Evolutionary conservation across 768 basidiomycete genomes (phyloP).

Genomic region (Calocera cornea): DNA sequence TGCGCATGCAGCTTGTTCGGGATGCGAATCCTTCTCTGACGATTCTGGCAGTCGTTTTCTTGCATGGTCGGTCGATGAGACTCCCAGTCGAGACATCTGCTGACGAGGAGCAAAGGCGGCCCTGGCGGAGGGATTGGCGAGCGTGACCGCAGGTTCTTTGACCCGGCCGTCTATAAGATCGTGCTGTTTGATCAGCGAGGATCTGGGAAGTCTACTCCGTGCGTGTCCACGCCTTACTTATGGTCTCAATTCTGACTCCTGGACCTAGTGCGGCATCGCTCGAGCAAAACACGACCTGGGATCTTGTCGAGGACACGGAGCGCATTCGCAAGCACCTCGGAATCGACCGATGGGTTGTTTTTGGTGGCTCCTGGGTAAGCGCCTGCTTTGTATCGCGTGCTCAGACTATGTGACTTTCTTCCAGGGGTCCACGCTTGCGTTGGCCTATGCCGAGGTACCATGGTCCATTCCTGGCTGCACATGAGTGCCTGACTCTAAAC

Average conservation of each 20-base stretch:
- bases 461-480: background rate
- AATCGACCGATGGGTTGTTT: constrained; percentile 84
- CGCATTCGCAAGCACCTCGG: constrained; percentile 57
- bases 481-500: background rate
- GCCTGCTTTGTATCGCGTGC: background rate
- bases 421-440: constrained; percentile 72
- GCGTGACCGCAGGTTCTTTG: constrained; percentile 65
- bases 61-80: constrained; percentile 41
- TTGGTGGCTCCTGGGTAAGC: constrained; percentile 82
- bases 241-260: constrained; percentile 7
- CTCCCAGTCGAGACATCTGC: background rate
- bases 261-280: constrained; percentile 49
- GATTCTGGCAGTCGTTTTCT: constrained; percentile 46
- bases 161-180: constrained; percentile 67
- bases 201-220: constrained; percentile 76
- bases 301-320: constrained; percentile 83
- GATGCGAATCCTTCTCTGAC: background rate
- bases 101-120: constrained; percentile 36
- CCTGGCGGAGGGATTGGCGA: constrained; percentile 65
- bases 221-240: constrained; percentile 20
- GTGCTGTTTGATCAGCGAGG: constrained; percentile 85
- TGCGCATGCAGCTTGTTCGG: constrained; percentile 20
- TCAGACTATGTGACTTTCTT: constrained; percentile 2
- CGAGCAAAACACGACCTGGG: constrained; percentile 89
- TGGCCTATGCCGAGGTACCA: constrained; percentile 71